Conservation (phyloP, 73 alveolate species). For the Stentor coeruleus region DNA sequence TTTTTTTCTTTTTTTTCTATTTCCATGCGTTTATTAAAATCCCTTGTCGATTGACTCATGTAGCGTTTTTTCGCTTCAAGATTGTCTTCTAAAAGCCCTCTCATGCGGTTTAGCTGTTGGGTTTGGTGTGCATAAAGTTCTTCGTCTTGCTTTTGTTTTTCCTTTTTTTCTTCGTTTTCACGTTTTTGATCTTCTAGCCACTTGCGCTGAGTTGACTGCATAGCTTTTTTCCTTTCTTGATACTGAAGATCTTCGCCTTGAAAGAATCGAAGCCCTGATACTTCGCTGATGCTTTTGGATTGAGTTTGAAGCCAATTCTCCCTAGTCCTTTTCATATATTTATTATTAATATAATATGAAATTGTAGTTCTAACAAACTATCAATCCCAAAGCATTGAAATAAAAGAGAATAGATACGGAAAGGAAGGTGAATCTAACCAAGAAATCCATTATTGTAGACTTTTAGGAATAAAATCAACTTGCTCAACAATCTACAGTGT, state of each 20-base stretch:
- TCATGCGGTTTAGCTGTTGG: background rate
- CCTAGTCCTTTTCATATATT: slow-evolving; percentile 23
- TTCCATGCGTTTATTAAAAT: background rate
- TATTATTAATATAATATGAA: no score
- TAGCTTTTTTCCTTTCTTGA: slow-evolving; percentile 15
- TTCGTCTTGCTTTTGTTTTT: slow-evolving; percentile 10
- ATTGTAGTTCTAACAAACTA: no score
- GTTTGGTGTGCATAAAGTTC: slow-evolving; percentile 10
- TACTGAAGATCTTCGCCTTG: slow-evolving; percentile 27
- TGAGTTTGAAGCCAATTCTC: slow-evolving; percentile 21
- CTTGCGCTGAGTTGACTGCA: background rate
- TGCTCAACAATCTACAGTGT: no score
- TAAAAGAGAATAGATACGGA: no score
- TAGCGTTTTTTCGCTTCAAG: slow-evolving; percentile 16
- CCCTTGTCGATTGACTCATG: slow-evolving; percentile 16
- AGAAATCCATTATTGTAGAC: no score
- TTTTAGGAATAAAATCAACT: no score
- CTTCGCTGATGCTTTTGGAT: background rate
- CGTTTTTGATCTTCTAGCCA: slow-evolving; percentile 24
- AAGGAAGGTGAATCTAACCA: no score
- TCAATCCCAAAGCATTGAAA: no score
- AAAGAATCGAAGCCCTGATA: slow-evolving; percentile 17
- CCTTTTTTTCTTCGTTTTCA: slow-evolving; percentile 1
- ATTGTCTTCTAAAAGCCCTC: slow-evolving; percentile 27
- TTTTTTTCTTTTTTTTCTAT: slow-evolving; percentile 10